Conservation (phyloP, 805 yeast species). For the Saturnispora kantuleensis region DNA sequence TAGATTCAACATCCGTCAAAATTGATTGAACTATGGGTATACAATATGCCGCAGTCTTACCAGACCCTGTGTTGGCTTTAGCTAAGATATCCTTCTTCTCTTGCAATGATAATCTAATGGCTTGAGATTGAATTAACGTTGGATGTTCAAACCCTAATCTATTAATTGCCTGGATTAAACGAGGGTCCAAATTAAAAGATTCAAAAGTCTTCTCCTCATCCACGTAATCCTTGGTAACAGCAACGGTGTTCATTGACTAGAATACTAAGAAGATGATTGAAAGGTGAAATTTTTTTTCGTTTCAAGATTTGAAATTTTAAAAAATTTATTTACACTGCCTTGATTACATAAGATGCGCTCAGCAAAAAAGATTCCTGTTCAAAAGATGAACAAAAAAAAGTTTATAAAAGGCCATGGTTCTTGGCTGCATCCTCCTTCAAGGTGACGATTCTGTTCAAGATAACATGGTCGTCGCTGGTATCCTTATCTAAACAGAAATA, state of each 20-base stretch:
- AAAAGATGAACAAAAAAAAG: neutral
- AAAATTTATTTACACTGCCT: neutral
- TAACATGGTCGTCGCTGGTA: conserved; percentile 45
- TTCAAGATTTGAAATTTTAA: neutral
- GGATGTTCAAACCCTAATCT: conserved; percentile 76
- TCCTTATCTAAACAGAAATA: conserved; percentile 89
- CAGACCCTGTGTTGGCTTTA: conserved; percentile 91
- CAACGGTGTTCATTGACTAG: conserved; percentile 20
- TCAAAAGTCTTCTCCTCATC: conserved; percentile 68
- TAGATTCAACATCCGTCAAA: conserved; percentile 32
- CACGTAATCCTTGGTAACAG: conserved; percentile 61
- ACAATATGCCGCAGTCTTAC: conserved; percentile 86
- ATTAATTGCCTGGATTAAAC: conserved; percentile 76
- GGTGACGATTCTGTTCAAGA: conserved; percentile 86
- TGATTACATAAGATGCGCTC: no score
- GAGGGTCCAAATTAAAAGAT: conserved; percentile 68
- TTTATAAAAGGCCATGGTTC: conserved; percentile 11
- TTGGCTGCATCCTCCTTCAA: conserved; percentile 72
- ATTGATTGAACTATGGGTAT: conserved; percentile 80
- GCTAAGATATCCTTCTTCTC: conserved; percentile 90
- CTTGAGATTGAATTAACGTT: conserved; percentile 79
- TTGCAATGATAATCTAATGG: conserved; percentile 86
- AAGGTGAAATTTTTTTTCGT: neutral
- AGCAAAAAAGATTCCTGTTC: no score
- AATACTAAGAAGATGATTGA: neutral